Percentiles rank a stretch among this genome's conserved stretches.
phyloP scores from a whole-genome alignment of 129 eudicot species.

The Flaveria bidentis region DNA sequence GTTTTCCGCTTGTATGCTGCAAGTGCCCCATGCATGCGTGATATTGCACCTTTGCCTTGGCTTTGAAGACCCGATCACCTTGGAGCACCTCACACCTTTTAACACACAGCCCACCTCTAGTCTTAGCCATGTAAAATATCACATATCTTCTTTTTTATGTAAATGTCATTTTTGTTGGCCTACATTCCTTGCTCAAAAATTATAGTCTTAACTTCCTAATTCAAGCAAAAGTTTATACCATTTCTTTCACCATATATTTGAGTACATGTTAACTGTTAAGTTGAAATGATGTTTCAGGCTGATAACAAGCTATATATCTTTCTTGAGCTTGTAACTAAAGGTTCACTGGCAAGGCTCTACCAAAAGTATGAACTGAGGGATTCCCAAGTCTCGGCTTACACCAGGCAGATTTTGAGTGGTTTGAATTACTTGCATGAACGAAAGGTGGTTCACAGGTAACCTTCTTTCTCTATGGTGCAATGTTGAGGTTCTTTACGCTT shows the following conservation, averaged over 20 bases:
- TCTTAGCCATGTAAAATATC: constrained; percentile 8
- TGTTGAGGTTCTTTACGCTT: not conserved
- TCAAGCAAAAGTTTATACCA: not conserved
- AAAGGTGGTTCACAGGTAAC: constrained; percentile 80
- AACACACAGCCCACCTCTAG: not conserved
- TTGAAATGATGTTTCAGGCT: constrained; percentile 49
- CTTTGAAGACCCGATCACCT: not conserved
- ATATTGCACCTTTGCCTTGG: not conserved
- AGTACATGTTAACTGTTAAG: constrained; percentile 15
- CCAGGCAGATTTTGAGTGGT: constrained; percentile 83
- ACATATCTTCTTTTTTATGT: not conserved
- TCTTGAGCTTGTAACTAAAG: constrained; percentile 84
- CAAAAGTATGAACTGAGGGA: constrained; percentile 64
- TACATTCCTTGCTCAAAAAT: not conserved
- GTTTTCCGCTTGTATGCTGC: not conserved
- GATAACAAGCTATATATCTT: constrained; percentile 75
- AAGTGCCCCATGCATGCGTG: not conserved
- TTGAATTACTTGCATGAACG: constrained; percentile 70
- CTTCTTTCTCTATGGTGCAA: constrained; percentile 1
- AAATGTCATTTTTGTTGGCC: constrained; percentile 4
- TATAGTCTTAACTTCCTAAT: not conserved
- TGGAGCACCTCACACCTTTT: not conserved
- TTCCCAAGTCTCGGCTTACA: constrained; percentile 77
- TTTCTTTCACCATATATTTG: not conserved
- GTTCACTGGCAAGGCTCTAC: constrained; percentile 77